phyloP scores from a whole-genome alignment of 129 eudicot species.

The Pittosporum tobira region DNA sequence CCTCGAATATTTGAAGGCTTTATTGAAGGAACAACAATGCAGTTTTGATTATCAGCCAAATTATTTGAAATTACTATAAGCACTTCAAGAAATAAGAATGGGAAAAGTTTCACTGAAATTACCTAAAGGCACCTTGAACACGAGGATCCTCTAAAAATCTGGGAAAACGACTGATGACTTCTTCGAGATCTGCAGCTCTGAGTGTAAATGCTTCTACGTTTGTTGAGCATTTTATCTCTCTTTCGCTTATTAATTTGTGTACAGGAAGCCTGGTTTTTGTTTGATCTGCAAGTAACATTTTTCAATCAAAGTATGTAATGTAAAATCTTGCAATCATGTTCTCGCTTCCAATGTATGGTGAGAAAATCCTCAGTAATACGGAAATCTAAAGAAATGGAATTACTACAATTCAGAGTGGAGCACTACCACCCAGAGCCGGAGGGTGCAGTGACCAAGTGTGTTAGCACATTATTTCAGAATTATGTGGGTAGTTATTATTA shows the following conservation, averaged over 20 bases:
- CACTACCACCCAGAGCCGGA: neutral
- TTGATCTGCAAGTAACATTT: slow-evolving; percentile 31
- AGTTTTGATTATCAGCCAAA: neutral
- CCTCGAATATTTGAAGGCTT: neutral
- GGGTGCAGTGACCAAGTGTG: neutral
- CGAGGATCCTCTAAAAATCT: slow-evolving; percentile 56
- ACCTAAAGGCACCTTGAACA: slow-evolving; percentile 75
- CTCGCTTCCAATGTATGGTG: too few relatives aligned
- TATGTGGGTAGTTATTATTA: neutral
- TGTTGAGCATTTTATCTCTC: slow-evolving; percentile 48
- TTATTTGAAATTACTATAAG: neutral
- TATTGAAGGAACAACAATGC: neutral
- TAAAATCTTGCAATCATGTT: too few relatives aligned
- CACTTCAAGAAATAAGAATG: neutral
- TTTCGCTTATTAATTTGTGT: slow-evolving; percentile 42
- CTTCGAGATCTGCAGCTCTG: slow-evolving; percentile 65
- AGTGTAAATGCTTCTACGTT: slow-evolving; percentile 78
- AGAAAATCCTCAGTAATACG: too few relatives aligned
- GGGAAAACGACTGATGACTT: slow-evolving; percentile 58
- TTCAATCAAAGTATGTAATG: too few relatives aligned
- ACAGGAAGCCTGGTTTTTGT: slow-evolving; percentile 32
- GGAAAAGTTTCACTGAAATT: neutral
- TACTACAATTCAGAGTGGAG: neutral
- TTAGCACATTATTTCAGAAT: neutral
- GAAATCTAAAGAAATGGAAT: neutral